Base-by-base conservation (phyloP, 1,139 yeast species). In the Sugiyamaella castrensis region DNA sequence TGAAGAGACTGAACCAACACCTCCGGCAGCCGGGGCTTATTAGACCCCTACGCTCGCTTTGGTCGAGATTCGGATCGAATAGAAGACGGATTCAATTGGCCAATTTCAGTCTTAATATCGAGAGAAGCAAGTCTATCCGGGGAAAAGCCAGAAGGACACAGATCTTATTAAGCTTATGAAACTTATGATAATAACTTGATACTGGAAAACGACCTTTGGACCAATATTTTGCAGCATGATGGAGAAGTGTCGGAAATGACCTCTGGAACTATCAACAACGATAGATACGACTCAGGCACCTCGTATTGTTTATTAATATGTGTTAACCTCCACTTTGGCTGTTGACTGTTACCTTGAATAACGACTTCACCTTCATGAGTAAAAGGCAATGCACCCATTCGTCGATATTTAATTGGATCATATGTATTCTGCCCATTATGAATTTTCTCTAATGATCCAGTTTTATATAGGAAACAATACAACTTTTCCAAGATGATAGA, bases 201-300 rank as follows among this genome's bases (percentile, higher is more conserved):
- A 82, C 87, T 0, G 98, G 98, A 7, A 92, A 78, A 55, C 98
- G 72, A 52, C 79, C 80, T 64, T 91, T 91, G 1, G 97, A 88
- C 46, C 98, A 72, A 64, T 82, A 91, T 60, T 85, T 85, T 8
- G 86, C 82, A 0, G 96, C 95, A 63, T 92, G 92, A 46, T 79
- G 79, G 48, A 94, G 68, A 1, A 37, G 84, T 83, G 63, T 92
- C 98, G 0, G 96, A 84, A 2, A 91, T 81, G 6, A 80, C 66
- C 13, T 72, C 69, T 0, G 98, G 98, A 0, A 89, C 85, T 4
- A 87, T 76, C 8, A 89, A 61, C 8, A 64, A 49, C 0, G 73
- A 67, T 0, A 98, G 97, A 61, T 92, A 94, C 0, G 96, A 81
- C 1, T 82, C 76, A 56, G 95, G 84, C 49, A 88, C 76, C 44